Percentiles rank a stretch among this genome's conserved stretches.
phyloP scores from a whole-genome alignment of 129 eudicot genomes.

The Helianthus tuberosus region DNA sequence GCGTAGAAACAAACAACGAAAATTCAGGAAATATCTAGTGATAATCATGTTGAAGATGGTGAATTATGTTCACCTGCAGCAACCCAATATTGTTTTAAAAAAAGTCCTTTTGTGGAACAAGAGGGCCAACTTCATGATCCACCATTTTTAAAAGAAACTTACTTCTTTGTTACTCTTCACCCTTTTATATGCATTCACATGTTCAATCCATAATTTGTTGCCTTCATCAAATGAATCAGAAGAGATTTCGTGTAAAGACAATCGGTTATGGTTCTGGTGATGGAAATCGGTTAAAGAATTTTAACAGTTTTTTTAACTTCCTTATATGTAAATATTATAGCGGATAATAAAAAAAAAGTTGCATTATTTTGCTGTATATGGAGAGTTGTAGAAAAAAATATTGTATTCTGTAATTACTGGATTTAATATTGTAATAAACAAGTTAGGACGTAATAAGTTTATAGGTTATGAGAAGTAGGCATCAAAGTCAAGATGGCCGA shows the following conservation, averaged over 20 bases:
- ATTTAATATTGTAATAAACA: too few species aligned
- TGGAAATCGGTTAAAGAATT: too few species aligned
- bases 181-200: slow-evolving; percentile 54
- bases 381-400: too few species aligned
- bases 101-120: slow-evolving; percentile 51
- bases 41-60: slow-evolving; percentile 30
- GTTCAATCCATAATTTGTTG: slow-evolving; percentile 49
- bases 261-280: too few species aligned
- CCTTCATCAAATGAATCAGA: slow-evolving; percentile 48
- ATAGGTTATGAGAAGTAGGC: too few species aligned
- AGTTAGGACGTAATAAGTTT: too few species aligned
- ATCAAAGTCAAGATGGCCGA: slow-evolving; percentile 72
- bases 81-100: slow-evolving; percentile 66
- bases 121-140: slow-evolving; percentile 73
- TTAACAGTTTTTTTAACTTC: too few species aligned
- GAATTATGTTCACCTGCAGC: slow-evolving; percentile 49
- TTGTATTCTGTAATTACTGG: too few species aligned
- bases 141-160: slow-evolving; percentile 44
- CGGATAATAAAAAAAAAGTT: too few species aligned
- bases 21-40: slow-evolving; percentile 8
- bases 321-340: too few species aligned
- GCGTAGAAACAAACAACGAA: neutral
- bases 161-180: slow-evolving; percentile 52
- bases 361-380: too few species aligned
- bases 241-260: slow-evolving; percentile 42